phyloP scores from a whole-genome alignment of 164 flowering plant species.

The Nelumbo lutea region DNA sequence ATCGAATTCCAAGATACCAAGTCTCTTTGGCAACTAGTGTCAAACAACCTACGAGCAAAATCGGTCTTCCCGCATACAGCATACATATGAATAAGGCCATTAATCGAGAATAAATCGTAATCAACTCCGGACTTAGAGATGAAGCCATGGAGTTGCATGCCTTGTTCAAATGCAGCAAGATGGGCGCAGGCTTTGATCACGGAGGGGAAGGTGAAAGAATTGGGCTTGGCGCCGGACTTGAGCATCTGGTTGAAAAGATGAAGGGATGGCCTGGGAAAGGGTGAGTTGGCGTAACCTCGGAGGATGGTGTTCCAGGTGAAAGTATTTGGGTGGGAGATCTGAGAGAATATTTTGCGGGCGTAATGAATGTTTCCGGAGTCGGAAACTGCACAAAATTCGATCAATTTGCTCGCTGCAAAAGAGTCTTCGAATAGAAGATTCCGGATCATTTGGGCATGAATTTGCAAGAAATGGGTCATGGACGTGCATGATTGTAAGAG shows the following conservation, averaged over 20 bases:
- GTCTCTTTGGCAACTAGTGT: background rate
- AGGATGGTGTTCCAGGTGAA: conserved; percentile 16
- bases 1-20: conserved; percentile 15
- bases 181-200: conserved; percentile 12
- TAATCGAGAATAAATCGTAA: conserved; percentile 5
- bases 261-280: conserved; percentile 5
- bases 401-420: conserved; percentile 8
- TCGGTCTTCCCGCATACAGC: conserved; percentile 8
- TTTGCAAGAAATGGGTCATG: conserved; percentile 10
- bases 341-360: conserved; percentile 4
- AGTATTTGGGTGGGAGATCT: conserved; percentile 13
- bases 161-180: conserved; percentile 6
- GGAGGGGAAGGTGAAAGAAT: conserved; percentile 14
- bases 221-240: background rate
- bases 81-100: conserved; percentile 14
- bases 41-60: conserved; percentile 8
- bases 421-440: conserved; percentile 5
- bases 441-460: conserved; percentile 12
- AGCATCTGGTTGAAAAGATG: conserved; percentile 13
- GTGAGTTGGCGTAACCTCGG: conserved; percentile 11
- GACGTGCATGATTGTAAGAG: conserved; percentile 8
- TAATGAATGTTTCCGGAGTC: conserved; percentile 9
- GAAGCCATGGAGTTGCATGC: conserved; percentile 12
- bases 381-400: conserved; percentile 8
- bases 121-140: conserved; percentile 10